Evolutionary conservation across 2,329 filamentous ascomycete species (phyloP), one percentile per base, ranked within the genome.

Genomic region (Arthrobotrys iridis): DNA sequence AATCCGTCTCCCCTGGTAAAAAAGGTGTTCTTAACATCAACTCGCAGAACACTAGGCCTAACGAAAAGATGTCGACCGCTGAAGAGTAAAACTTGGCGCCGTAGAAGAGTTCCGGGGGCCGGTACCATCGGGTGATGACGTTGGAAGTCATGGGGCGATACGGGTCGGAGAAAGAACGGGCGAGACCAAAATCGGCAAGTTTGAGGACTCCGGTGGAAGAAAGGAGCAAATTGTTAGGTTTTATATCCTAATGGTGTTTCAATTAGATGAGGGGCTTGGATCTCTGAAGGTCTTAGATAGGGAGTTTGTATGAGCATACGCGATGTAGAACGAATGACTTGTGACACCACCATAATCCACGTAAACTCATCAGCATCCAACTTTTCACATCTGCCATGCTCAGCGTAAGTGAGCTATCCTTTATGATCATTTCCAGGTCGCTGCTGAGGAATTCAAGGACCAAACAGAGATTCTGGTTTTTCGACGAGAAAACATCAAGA

Each of bases 321-420:
- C 95, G 92, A 83, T 99, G 95, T 28, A 99, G 86, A 15, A 99
- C 88, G 79, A 91, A 94, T 82, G 95, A 96, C 81, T 93, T 92
- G 83, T 99, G 95, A 83, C 95, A 98, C 85, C 96, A 99, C 90
- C 93, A 96, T 26, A 98, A 89, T 24, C 91, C 95, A 43, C 94
- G 89, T 26, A 88, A 88, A n/a, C 98, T 87, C 95, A 98, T 98
- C 77, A 91, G 92, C 90, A 97, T 96, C 95, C 95, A 99, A 13
- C 93, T 91, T 82, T 99, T 99, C 82, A 98, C 93, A 82, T 99
- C 95, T 15, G 92, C 91, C 8, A 89, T 88, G 76, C 91, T 91
- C 82, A 98, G 98, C 64, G 89, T 88, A 50, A 97, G 90, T 48
- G 90, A 87, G 28, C 87, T 89, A 83, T 98, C 93, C 82, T 92